Evolutionary conservation across 2,329 filamentous ascomycete species (phyloP).

Genomic region (Rachicladosporium sp.): DNA sequence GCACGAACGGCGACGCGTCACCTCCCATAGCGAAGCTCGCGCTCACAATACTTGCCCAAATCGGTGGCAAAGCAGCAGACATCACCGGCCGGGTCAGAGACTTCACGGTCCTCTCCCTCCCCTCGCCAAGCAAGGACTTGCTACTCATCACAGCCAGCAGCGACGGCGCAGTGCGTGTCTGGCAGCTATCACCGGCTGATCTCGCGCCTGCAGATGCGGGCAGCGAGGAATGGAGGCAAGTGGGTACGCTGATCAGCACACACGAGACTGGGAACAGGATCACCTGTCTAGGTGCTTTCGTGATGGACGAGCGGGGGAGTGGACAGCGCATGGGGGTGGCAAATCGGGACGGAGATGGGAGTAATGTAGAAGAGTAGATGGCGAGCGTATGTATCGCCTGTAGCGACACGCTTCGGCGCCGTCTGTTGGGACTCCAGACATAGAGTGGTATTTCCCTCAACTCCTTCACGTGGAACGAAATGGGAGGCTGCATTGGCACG

Average conservation of each 20-base stretch:
- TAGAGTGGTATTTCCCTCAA: too few relatives aligned
- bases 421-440: too few relatives aligned
- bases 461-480: too few relatives aligned
- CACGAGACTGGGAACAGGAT: slow-evolving; percentile 83
- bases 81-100: slow-evolving; percentile 73
- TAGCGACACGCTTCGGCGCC: too few relatives aligned
- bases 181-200: slow-evolving; percentile 33
- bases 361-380: too few relatives aligned
- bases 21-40: slow-evolving; percentile 5
- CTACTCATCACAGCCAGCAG: slow-evolving; percentile 67
- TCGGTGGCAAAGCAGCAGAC: slow-evolving; percentile 56
- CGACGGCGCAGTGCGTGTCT: slow-evolving; percentile 73
- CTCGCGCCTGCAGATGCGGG: slow-evolving; percentile 1
- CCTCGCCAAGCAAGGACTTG: slow-evolving; percentile 22
- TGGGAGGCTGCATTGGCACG: too few relatives aligned
- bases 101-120: slow-evolving; percentile 52
- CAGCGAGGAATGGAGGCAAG: slow-evolving; percentile 27
- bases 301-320: slow-evolving; percentile 44
- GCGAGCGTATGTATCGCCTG: too few relatives aligned
- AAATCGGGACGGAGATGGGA: too few relatives aligned
- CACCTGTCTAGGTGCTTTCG: slow-evolving; percentile 75
- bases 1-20: slow-evolving; percentile 31
- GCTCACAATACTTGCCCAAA: slow-evolving; percentile 50
- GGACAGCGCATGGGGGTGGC: too few relatives aligned
- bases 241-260: slow-evolving; percentile 58